Conservation (phyloP, 148 eudicot genomes). For the Suaeda aralocaspica region DNA sequence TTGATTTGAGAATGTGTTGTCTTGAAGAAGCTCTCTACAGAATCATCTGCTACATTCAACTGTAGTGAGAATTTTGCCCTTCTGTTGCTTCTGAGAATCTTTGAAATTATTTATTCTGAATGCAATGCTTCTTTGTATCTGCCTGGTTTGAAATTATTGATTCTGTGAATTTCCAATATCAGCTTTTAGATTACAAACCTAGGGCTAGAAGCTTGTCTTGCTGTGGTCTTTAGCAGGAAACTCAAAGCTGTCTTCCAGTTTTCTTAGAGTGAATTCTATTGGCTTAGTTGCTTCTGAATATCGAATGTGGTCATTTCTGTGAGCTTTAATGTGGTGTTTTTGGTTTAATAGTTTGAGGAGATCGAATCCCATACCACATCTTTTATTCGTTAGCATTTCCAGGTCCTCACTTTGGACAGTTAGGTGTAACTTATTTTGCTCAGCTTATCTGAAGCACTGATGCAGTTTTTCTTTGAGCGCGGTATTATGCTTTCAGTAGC, state of each 20-base stretch:
- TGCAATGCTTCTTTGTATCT: constrained; percentile 11
- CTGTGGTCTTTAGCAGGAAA: neutral
- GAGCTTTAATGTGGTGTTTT: neutral
- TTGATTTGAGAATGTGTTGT: constrained; percentile 14
- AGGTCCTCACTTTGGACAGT: neutral
- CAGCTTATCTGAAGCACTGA: neutral
- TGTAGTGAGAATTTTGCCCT: neutral
- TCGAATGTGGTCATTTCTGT: constrained; percentile 2
- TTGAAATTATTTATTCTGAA: too few species aligned
- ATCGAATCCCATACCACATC: too few species aligned
- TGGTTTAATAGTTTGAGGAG: neutral
- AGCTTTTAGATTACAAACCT: neutral
- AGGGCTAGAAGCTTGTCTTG: neutral
- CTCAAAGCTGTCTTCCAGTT: neutral
- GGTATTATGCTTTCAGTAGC: neutral
- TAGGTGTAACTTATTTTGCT: neutral
- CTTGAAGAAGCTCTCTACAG: constrained; percentile 12
- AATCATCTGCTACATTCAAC: constrained; percentile 4
- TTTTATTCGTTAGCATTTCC: neutral
- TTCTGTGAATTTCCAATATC: constrained; percentile 15
- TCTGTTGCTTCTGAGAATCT: constrained; percentile 13
- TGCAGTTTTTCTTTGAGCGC: neutral
- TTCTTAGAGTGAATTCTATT: neutral
- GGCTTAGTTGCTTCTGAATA: neutral
- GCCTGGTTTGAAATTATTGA: constrained; percentile 17